Conservation (phyloP, 2,329 filamentous ascomycete genomes). For the Arachnopeziza araneosa region DNA sequence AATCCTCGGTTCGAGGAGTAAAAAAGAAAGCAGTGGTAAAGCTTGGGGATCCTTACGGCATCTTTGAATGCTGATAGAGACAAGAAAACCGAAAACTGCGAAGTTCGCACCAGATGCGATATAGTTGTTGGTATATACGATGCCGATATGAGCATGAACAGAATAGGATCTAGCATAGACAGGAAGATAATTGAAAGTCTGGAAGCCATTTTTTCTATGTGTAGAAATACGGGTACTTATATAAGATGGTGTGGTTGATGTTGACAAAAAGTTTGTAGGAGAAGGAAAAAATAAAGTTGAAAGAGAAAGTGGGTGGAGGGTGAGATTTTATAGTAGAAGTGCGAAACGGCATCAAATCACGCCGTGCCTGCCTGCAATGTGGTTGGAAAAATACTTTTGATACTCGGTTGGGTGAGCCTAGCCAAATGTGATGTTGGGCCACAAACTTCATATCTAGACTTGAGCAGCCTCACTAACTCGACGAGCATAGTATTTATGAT, state of each 20-base stretch:
- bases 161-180: slow-evolving; percentile 39
- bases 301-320: background rate
- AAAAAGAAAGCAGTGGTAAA: no score
- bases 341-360: background rate
- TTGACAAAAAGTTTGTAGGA: background rate
- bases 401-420: background rate
- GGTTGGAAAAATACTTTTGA: background rate
- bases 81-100: slow-evolving; percentile 35
- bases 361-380: background rate
- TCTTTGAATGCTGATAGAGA: slow-evolving; percentile 34
- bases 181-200: slow-evolving; percentile 10
- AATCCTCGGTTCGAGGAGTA: no score
- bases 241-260: background rate
- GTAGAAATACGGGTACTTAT: background rate
- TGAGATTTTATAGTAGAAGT: background rate
- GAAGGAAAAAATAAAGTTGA: background rate
- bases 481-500: background rate
- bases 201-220: background rate
- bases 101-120: slow-evolving; percentile 34
- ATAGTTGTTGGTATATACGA: slow-evolving; percentile 49
- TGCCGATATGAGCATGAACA: slow-evolving; percentile 46
- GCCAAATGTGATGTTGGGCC: background rate
- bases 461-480: background rate
- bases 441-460: background rate
- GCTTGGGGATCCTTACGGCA: slow-evolving; percentile 7